Conservation (phyloP, 2,329 filamentous ascomycete genomes). For the Nannizzia gypsea region DNA sequence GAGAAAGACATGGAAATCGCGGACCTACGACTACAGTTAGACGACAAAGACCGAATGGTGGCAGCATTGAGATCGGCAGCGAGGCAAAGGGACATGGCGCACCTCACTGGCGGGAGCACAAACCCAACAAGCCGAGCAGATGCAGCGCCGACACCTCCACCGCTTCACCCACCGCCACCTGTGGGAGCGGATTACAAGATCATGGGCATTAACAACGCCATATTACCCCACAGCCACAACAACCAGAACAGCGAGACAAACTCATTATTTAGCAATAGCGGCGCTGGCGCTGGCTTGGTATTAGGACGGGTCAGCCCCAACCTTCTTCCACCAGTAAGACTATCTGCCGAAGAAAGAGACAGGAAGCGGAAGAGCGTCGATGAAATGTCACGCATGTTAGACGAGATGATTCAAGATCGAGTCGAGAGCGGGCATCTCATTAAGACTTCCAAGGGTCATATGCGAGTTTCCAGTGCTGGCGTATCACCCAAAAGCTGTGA, state of each 20-base stretch:
- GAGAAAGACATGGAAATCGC: constrained; percentile 91
- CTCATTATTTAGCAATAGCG: constrained; percentile 17
- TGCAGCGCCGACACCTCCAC: constrained; percentile 17
- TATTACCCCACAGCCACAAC: constrained; percentile 16
- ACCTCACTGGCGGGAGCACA: constrained; percentile 37
- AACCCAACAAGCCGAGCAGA: constrained; percentile 20
- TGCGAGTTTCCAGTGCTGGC: constrained; percentile 44
- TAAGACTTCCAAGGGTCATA: constrained; percentile 41
- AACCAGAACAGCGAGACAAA: constrained; percentile 9
- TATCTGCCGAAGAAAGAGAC: constrained; percentile 26
- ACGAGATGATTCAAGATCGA: constrained; percentile 90
- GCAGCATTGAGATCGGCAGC: constrained; percentile 73
- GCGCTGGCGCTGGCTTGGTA: constrained; percentile 20
- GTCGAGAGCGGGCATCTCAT: constrained; percentile 65
- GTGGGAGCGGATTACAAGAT: constrained; percentile 5
- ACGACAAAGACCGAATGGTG: constrained; percentile 93
- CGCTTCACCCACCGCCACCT: background rate
- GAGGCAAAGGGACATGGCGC: constrained; percentile 71
- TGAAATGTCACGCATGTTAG: constrained; percentile 84
- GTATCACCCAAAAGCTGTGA: constrained; percentile 14
- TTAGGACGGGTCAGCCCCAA: constrained; percentile 18
- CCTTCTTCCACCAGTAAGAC: constrained; percentile 18
- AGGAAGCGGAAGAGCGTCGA: constrained; percentile 61
- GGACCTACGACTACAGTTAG: constrained; percentile 74
- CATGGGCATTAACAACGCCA: constrained; percentile 1